A percentile compares a stretch with the other conserved stretches of the same genome.
Conservation (phyloP, 306 rosid species). For the Malus sieversii region DNA sequence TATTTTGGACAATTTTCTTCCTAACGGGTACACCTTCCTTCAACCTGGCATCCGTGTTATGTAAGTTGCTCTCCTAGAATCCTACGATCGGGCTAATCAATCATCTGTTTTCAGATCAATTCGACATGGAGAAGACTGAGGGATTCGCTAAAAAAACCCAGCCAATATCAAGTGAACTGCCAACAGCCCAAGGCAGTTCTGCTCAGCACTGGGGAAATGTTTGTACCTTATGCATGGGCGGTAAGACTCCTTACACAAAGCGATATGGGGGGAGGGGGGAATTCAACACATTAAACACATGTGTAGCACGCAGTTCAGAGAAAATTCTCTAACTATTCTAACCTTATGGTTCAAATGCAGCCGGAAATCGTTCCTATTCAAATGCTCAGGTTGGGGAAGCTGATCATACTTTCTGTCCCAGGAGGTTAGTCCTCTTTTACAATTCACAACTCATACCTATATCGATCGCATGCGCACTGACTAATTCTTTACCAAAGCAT, state of each 20-base stretch:
- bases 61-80: too few relatives aligned
- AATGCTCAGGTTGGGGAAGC: constrained; percentile 69
- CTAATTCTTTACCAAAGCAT: background rate
- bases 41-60: too few relatives aligned
- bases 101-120: constrained; percentile 39
- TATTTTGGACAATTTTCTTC: background rate
- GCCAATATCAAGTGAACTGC: constrained; percentile 56
- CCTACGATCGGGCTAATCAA: background rate
- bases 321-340: background rate
- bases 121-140: constrained; percentile 40
- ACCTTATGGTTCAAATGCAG: constrained; percentile 35
- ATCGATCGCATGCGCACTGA: background rate
- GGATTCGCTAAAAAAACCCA: constrained; percentile 49
- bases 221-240: constrained; percentile 83
- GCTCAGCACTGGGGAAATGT: constrained; percentile 74
- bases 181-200: constrained; percentile 74
- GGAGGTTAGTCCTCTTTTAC: constrained; percentile 54
- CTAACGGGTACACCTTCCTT: too few relatives aligned
- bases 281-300: background rate
- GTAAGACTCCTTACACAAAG: constrained; percentile 21
- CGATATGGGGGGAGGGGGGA: background rate
- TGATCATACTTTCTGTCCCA: constrained; percentile 80
- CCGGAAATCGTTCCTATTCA: constrained; percentile 85
- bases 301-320: background rate
- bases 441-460: background rate